phyloP scores from a whole-genome alignment of 192 early-diverging fungal genomes.

The Pilobolus umbonatus region DNA sequence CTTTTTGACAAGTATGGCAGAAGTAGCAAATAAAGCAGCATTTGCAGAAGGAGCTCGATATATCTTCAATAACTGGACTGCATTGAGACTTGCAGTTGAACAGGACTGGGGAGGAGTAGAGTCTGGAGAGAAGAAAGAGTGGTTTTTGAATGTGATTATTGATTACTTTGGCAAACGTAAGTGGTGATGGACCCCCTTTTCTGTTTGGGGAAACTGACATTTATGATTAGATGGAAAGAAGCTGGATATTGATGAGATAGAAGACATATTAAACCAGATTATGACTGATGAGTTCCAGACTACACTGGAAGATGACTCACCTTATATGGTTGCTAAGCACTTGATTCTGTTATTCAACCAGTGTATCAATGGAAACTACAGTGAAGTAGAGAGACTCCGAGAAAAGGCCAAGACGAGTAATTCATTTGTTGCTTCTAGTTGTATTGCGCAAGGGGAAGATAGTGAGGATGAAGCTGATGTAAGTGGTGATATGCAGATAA shows the following conservation, averaged over 20 bases:
- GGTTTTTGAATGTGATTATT: constrained; percentile 59
- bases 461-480: constrained; percentile 32
- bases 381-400: constrained; percentile 21
- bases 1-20: constrained; percentile 9
- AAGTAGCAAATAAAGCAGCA: constrained; percentile 46
- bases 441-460: constrained; percentile 25
- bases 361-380: constrained; percentile 42
- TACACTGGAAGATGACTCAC: constrained; percentile 51
- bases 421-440: constrained; percentile 10
- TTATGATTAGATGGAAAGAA: constrained; percentile 45
- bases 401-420: constrained; percentile 17
- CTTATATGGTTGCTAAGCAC: constrained; percentile 46
- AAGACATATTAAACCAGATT: constrained; percentile 47
- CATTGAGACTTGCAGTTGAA: constrained; percentile 65
- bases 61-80: constrained; percentile 64
- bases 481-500: constrained; percentile 9
- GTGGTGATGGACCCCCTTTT: neutral
- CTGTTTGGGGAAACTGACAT: neutral
- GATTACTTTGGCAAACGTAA: constrained; percentile 59
- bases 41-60: constrained; percentile 59
- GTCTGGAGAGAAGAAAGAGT: constrained; percentile 61
- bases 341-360: constrained; percentile 38
- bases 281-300: constrained; percentile 57
- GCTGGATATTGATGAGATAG: constrained; percentile 46
- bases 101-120: constrained; percentile 67